phyloP scores from a whole-genome alignment of 176 grass and related monocot genomes.

The Saccharum spontaneum region DNA sequence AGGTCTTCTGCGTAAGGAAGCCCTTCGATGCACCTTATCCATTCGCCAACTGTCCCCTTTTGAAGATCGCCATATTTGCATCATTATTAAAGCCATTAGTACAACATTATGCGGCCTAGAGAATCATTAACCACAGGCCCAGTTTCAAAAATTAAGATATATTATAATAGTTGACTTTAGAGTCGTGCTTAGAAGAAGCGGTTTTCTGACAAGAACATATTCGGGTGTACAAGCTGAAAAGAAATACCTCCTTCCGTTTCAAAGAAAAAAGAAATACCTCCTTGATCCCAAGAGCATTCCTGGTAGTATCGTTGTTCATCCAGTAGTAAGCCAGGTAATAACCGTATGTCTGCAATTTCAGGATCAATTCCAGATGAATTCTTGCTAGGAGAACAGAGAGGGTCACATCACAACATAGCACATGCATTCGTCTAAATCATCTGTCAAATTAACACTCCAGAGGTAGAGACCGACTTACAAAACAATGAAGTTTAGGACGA shows the following conservation, averaged over 20 bases:
- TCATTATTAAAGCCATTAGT: background rate
- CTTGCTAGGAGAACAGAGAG: background rate
- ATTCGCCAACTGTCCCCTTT: conserved; percentile 50
- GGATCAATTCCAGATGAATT: background rate
- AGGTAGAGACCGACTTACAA: background rate
- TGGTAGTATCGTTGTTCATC: conserved; percentile 42
- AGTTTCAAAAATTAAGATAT: too few relatives aligned
- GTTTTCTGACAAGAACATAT: background rate
- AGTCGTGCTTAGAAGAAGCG: background rate
- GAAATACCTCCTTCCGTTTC: background rate
- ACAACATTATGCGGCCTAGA: background rate
- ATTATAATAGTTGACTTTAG: background rate
- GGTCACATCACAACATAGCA: background rate
- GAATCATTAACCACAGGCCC: too few relatives aligned
- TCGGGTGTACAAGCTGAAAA: background rate
- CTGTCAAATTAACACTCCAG: too few relatives aligned
- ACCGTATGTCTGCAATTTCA: conserved; percentile 19
- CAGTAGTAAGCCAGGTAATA: conserved; percentile 45
- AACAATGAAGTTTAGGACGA: conserved; percentile 7
- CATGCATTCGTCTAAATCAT: background rate
- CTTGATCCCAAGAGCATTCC: conserved; percentile 46
- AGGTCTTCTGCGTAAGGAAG: conserved; percentile 27
- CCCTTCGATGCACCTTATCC: conserved; percentile 32
- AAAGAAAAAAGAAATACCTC: conserved; percentile 30
- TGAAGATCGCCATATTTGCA: background rate